A percentile compares a stretch with the other conserved stretches of the same genome.
Conservation (phyloP, 805 yeast genomes). For the Citeromyces nyonsensis region DNA sequence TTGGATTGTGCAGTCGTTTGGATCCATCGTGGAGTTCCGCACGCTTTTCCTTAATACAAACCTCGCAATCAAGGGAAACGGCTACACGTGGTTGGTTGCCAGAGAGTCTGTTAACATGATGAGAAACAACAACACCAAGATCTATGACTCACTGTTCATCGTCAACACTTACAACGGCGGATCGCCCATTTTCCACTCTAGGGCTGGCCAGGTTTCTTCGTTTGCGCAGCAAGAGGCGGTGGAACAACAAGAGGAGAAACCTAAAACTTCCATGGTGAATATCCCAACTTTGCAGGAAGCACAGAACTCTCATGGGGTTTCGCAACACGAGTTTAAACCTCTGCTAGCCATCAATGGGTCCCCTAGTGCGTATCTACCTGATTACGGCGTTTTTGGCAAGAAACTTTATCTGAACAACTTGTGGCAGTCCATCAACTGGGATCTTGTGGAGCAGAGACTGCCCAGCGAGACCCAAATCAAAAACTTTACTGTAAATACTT, state of each 20-base stretch:
- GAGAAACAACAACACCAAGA: conserved; percentile 2
- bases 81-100: conserved; percentile 82
- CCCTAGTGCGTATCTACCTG: conserved; percentile 53
- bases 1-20: conserved; percentile 51
- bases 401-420: conserved; percentile 55
- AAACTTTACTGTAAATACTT: conserved; percentile 1
- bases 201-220: conserved; percentile 32
- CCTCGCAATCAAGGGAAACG: conserved; percentile 68
- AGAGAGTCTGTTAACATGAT: conserved; percentile 16
- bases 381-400: conserved; percentile 72
- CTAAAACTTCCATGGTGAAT: conserved; percentile 2
- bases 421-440: conserved; percentile 79
- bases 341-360: conserved; percentile 59
- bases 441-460: conserved; percentile 39
- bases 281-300: conserved; percentile 23
- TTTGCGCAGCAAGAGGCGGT: conserved; percentile 11
- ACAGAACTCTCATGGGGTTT: conserved; percentile 21
- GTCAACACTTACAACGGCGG: conserved; percentile 86
- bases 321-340: conserved; percentile 30
- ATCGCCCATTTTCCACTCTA: conserved; percentile 49
- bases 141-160: conserved; percentile 36
- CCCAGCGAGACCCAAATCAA: conserved; percentile 5
- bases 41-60: conserved; percentile 58
- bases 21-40: conserved; percentile 63
- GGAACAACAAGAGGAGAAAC: conserved; percentile 3